Conservation (phyloP, 306 rosid genomes). For the Dryas drummondii region DNA sequence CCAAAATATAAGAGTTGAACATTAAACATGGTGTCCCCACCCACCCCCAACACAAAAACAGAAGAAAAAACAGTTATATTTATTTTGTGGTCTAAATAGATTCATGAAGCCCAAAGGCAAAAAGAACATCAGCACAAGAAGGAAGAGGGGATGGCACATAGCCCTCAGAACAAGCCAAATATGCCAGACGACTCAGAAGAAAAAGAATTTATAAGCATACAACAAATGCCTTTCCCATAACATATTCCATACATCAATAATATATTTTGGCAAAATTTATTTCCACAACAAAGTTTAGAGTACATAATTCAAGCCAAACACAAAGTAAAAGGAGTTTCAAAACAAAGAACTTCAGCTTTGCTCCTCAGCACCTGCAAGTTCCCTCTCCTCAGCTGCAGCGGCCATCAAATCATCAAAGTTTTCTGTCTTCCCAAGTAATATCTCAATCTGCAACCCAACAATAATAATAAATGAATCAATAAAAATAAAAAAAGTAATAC, state of each 20-base stretch:
- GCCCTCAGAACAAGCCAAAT: background rate
- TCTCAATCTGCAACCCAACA: slow-evolving; percentile 32
- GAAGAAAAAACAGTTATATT: too few species aligned
- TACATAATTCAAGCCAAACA: slow-evolving; percentile 12
- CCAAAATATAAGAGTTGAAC: too few species aligned
- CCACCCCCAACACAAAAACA: too few species aligned
- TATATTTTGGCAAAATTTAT: slow-evolving; percentile 12
- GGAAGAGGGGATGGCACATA: too few species aligned
- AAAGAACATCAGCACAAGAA: too few species aligned
- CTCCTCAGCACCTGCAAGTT: slow-evolving; percentile 22
- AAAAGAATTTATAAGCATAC: background rate
- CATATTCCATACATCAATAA: slow-evolving; percentile 3
- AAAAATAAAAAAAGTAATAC: background rate
- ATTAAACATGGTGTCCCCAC: too few species aligned
- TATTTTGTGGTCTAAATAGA: too few species aligned
- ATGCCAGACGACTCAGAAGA: too few species aligned
- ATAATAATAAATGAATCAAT: background rate
- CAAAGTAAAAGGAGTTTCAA: background rate
- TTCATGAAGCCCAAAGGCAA: too few species aligned
- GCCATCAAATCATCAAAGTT: slow-evolving; percentile 52
- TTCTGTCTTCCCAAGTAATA: slow-evolving; percentile 43
- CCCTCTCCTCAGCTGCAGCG: slow-evolving; percentile 49
- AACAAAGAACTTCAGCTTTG: slow-evolving; percentile 25
- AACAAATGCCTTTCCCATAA: slow-evolving; percentile 3
- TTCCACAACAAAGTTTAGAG: background rate